Conservation (phyloP, 192 early-diverging fungal species). For the Gorgonomyces haynaldii region DNA sequence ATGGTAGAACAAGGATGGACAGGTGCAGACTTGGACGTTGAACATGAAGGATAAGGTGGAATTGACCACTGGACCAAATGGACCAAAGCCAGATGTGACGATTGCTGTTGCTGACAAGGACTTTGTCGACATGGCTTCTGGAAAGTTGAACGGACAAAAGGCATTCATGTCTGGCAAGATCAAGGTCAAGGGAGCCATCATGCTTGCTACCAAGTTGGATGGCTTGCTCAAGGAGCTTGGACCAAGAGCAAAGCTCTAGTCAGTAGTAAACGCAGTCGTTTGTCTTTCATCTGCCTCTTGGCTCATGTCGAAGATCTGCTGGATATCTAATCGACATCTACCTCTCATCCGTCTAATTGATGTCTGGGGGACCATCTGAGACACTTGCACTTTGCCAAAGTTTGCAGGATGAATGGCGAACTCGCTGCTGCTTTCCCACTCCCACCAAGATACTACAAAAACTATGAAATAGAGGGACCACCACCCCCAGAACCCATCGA, state of each 20-base stretch:
- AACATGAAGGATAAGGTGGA: constrained; percentile 26
- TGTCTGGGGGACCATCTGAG: no score
- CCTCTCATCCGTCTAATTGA: no score
- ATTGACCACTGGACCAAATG: constrained; percentile 12
- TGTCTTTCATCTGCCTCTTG: no score
- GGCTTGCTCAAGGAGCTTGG: neutral
- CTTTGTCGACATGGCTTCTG: constrained; percentile 30
- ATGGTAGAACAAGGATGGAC: constrained; percentile 15
- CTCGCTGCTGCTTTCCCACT: neutral
- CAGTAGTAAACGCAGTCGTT: no score
- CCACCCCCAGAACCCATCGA: neutral
- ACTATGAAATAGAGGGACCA: neutral
- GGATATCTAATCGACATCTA: no score
- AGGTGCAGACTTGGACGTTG: constrained; percentile 28
- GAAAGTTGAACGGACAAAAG: constrained; percentile 30
- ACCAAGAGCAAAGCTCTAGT: no score
- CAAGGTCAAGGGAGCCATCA: constrained; percentile 35
- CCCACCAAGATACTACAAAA: constrained; percentile 1
- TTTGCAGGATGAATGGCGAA: neutral
- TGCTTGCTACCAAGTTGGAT: constrained; percentile 6
- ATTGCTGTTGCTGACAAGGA: constrained; percentile 27
- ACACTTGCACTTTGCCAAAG: no score
- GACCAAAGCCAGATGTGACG: constrained; percentile 26
- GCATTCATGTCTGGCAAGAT: constrained; percentile 37
- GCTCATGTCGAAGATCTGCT: no score